phyloP scores from a whole-genome alignment of 1,284 basidiomycete species.

The Heliocybe sulcata region DNA sequence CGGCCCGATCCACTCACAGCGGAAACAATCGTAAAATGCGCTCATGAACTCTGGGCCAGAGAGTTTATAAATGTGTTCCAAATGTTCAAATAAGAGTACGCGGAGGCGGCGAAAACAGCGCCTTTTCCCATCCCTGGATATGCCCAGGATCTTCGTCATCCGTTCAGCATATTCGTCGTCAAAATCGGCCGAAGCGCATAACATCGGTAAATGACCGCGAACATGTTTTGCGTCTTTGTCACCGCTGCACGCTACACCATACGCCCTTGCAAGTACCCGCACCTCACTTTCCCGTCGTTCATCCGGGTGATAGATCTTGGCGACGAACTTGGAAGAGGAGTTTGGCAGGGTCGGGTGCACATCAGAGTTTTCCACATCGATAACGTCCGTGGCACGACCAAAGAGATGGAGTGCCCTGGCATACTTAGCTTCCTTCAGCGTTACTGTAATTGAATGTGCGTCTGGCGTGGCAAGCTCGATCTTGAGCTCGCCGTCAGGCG shows the following conservation, averaged over 20 bases:
- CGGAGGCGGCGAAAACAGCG: background rate
- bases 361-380: background rate
- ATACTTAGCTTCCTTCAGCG: background rate
- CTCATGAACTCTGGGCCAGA: conserved; percentile 9
- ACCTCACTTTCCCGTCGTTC: conserved; percentile 9
- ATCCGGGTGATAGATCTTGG: conserved; percentile 17
- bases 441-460: background rate
- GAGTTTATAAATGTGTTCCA: conserved; percentile 9
- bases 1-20: conserved; percentile 8
- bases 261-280: conserved; percentile 11
- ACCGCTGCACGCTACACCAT: background rate
- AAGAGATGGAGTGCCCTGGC: background rate
- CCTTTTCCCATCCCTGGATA: conserved; percentile 1
- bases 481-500: background rate
- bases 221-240: conserved; percentile 5
- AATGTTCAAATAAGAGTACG: conserved; percentile 10
- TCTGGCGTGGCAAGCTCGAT: background rate
- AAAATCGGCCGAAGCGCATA: conserved; percentile 8
- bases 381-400: background rate
- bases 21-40: conserved; percentile 11
- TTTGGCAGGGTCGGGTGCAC: background rate
- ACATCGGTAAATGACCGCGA: conserved; percentile 12
- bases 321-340: background rate
- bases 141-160: background rate
- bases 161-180: conserved; percentile 4